Base-by-base conservation (phyloP, 2,329 filamentous ascomycete species). In the Pseudogymnoascus sp. region DNA sequence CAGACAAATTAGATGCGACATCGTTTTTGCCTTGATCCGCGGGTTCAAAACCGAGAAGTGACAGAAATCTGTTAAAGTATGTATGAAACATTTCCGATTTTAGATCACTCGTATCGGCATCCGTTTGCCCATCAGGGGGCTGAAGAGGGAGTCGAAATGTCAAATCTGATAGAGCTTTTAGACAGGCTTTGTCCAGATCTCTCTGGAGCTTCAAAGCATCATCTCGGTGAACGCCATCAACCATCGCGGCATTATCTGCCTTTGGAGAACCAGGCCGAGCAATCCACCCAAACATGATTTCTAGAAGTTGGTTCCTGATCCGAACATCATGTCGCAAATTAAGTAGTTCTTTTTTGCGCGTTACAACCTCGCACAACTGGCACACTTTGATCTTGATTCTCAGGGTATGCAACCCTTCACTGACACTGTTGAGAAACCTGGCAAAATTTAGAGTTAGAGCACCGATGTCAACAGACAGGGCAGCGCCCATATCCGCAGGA, bases 11-110 rank as follows among this genome's bases (percentile, higher is more conserved):
- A 64, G 36, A 60, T 65, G 72, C 65, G 17, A 72, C 65, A 39
- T 85, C 82, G 6, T 70, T 72, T 60, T 75, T 74, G n/a, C 72
- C 70, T 37, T 74, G 68, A 4, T 81, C 79, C 0, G 74, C 67
- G 0, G 78, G 72, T 61, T 87, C 84, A 58, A 83, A 77, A 63
- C 86, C 86, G 29, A 89, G 75, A 4, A 89, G 74, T 0, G 84
- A 86, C 17, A 89, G 75, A 68, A 89, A 88, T 6, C 84, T 78
- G 64, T 86, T 88, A 73, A 89, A 88, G 70, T 89, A 89, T 5
- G 81, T 84, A 64, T 87, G 84, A 68, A 89, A 89, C 81, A 88
- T 85, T 67, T 88, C 83, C 0, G 84, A 86, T 69, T 88, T 88
- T 60, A 86, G 78, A 71, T 88, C 86, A 65, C 84, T 87, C 60